phyloP scores from a whole-genome alignment of 2,329 filamentous ascomycete species.

The Scedosporium boydii region DNA sequence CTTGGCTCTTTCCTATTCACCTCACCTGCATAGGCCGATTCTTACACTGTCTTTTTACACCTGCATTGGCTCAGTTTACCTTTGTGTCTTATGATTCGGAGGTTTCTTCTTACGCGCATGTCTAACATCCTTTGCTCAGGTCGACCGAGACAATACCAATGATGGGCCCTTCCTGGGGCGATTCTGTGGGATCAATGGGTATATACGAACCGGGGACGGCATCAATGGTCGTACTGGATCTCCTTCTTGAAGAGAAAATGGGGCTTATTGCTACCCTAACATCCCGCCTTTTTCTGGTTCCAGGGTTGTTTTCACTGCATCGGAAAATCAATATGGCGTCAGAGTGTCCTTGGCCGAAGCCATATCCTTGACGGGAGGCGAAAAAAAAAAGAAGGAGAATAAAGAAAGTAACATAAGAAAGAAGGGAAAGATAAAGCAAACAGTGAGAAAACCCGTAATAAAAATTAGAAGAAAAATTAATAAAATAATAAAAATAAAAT shows the following conservation, averaged over 20 bases:
- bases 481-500: no score
- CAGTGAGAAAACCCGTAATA: no score
- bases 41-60: background rate
- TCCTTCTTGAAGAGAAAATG: background rate
- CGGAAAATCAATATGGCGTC: background rate
- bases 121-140: background rate
- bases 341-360: background rate
- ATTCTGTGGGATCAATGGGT: background rate
- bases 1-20: background rate
- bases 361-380: background rate
- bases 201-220: background rate
- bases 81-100: conserved; percentile 1
- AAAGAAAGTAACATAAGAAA: no score
- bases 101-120: background rate
- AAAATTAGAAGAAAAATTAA: no score
- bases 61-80: background rate
- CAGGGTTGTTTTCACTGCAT: background rate
- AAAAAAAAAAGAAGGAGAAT: background rate
- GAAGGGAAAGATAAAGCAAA: no score
- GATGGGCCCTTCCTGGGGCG: background rate
- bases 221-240: background rate
- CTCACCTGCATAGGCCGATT: background rate
- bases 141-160: background rate
- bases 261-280: background rate
- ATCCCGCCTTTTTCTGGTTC: background rate